Evolutionary conservation across 2,329 filamentous ascomycete genomes (phyloP).

Genomic region (Penicillium sclerotigenum): DNA sequence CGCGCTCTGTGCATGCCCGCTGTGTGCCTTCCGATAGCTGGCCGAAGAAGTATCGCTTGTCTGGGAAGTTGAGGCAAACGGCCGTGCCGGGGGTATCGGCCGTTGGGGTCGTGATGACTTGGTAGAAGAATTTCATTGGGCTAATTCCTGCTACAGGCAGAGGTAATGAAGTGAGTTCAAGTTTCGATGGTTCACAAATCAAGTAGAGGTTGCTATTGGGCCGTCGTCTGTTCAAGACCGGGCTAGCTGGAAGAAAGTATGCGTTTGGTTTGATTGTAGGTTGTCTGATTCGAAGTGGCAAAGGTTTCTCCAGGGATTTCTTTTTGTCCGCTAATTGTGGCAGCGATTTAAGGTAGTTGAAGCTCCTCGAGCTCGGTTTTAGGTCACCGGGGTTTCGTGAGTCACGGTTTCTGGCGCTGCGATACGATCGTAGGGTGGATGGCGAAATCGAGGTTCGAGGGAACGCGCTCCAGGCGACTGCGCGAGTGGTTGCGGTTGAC

Average conservation of each 20-base stretch:
- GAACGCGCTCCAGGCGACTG: conserved; percentile 17
- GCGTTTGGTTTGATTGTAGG: conserved; percentile 4
- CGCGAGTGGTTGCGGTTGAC: conserved; percentile 28
- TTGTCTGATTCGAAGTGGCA: conserved; percentile 6
- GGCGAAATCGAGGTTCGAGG: conserved; percentile 9
- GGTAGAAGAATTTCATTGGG: conserved; percentile 69
- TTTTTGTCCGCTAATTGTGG: not conserved
- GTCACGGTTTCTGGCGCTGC: conserved; percentile 1
- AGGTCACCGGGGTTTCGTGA: not conserved
- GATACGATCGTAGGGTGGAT: conserved; percentile 9
- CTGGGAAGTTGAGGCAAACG: conserved; percentile 74
- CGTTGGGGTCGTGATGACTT: conserved; percentile 78
- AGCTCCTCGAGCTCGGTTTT: not conserved
- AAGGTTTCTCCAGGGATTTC: not conserved
- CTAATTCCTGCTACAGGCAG: not conserved
- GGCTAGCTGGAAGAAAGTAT: conserved; percentile 9
- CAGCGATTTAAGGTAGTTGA: not conserved
- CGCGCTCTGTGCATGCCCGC: conserved; percentile 68
- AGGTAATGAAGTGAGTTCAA: conserved; percentile 6
- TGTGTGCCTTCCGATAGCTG: conserved; percentile 81
- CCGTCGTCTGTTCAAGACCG: not conserved
- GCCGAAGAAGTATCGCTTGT: conserved; percentile 81
- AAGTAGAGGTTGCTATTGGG: conserved; percentile 17
- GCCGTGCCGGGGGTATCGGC: conserved; percentile 81
- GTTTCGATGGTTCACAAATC: conserved; percentile 21